Evolutionary conservation across 2,329 filamentous ascomycete genomes (phyloP).

Genomic region (Penicillium digitatum): DNA sequence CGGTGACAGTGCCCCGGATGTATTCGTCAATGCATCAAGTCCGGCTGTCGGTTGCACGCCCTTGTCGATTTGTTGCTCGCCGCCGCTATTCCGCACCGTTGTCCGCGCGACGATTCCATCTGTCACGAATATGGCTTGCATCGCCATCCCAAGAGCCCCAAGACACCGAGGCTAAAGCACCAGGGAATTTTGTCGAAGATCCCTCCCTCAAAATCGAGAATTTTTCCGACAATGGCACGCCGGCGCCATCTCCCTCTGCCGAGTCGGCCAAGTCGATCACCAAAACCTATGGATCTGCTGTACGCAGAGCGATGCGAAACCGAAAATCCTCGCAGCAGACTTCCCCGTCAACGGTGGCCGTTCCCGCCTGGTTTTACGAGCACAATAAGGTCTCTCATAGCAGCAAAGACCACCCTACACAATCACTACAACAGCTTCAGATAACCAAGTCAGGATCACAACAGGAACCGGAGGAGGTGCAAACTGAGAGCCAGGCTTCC

Average conservation of each 20-base stretch:
- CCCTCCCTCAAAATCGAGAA: conserved; percentile 2
- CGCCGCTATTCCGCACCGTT: conserved; percentile 33
- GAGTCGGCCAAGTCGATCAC: conserved; percentile 22
- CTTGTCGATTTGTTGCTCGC: conserved; percentile 38
- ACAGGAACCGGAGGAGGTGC: conserved; percentile 14
- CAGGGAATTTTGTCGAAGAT: conserved; percentile 23
- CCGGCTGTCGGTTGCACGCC: conserved; percentile 34
- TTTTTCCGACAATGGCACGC: conserved; percentile 5
- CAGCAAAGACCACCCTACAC: conserved; percentile 9
- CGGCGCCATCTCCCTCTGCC: conserved; percentile 12
- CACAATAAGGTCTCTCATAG: conserved; percentile 32
- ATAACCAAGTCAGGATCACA: conserved; percentile 24
- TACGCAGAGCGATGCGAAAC: conserved; percentile 40
- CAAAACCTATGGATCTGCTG: conserved; percentile 39
- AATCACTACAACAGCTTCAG: conserved; percentile 24
- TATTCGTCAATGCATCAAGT: conserved; percentile 39
- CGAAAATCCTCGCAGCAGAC: conserved; percentile 24
- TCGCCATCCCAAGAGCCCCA: conserved; percentile 30
- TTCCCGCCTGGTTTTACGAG: conserved; percentile 40
- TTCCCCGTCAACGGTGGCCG: conserved; percentile 19
- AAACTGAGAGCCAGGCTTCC: conserved; percentile 11
- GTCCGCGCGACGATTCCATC: conserved; percentile 32
- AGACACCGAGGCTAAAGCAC: conserved; percentile 19
- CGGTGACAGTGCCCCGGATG: conserved; percentile 33
- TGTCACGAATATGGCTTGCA: conserved; percentile 29